Base-by-base conservation (phyloP, 441 rosid species). In the Kokia cookei region DNA sequence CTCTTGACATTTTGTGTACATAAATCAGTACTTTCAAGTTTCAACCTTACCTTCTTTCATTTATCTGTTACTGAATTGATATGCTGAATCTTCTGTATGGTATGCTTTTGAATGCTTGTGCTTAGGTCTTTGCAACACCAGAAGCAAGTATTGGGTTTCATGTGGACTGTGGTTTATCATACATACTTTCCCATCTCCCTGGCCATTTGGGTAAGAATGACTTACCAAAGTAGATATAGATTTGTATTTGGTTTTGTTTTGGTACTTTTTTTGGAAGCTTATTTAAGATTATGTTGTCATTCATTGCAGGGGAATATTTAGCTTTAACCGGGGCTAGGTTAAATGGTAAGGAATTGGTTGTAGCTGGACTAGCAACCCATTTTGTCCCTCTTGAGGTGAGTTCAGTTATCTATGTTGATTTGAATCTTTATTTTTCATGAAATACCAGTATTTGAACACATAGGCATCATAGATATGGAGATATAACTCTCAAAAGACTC, bases 111-210 rank as follows among this genome's bases (percentile, higher is more conserved):
- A 32, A 60, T 75, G 45, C 74, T 45, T 66, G 71, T 58, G 48
- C 15, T 60, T 74, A 94, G 99, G 96, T 90, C 51, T 94, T 94
- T 71, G 83, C 96, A 17, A 94, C 97, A 72, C 99, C 97, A 74
- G 97, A 93, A 89, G 97, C 97, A 58, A 84, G 96, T 74, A 87
- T 93, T 12, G 99, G 99, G 50, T 93, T 92, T 80, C 99, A 94
- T 75, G 89, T 95, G 73, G 99, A 94, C 77, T 94, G 99, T 40
- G 78, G 97, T 42, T 92, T 94, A 84, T 94, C 99, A 0, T 93
- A 88, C 88, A 80, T 90, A 1, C 97, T 82, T 81, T 91, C 97
- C 26, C 97, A 72, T 79, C 97, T 94, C 68, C 97, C 94, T 65
- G 92, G 96, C 26, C 78, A 83, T 81, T 73, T 94, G 79, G 99